These are phyloP conservation scores for Sphaerulina populicola DNA, from an alignment of 2,329 filamentous ascomycete genomes.

Conservation along the genomic window DNA sequence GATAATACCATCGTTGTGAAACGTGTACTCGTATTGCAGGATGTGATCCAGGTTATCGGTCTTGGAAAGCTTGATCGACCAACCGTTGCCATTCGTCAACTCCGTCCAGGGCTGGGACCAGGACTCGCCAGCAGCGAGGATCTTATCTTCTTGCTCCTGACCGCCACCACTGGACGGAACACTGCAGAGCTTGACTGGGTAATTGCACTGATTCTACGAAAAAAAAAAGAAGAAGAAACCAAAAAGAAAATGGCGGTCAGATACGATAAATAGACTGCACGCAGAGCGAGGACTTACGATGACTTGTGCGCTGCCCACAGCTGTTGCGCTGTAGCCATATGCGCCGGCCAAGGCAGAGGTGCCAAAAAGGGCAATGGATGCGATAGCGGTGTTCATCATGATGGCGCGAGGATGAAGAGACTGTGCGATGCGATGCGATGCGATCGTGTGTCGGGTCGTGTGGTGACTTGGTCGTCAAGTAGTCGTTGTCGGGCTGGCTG, in stretches of 20 bases:
- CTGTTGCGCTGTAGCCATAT: constrained; percentile 12
- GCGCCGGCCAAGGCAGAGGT: constrained; percentile 14
- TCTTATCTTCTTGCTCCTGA: constrained; percentile 23
- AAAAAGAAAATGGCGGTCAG: not conserved
- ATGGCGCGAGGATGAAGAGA: constrained; percentile 6
- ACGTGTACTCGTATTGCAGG: constrained; percentile 35
- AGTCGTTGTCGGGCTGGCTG: no score
- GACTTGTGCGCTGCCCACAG: constrained; percentile 27
- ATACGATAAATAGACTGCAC: not conserved
- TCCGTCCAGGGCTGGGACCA: constrained; percentile 32
- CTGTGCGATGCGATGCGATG: constrained; percentile 5
- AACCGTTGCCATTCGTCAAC: constrained; percentile 31
- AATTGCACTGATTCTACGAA: constrained; percentile 27
- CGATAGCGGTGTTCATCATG: constrained; percentile 22
- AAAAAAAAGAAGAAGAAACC: no score
- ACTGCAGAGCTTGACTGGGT: constrained; percentile 28
- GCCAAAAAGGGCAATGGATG: constrained; percentile 23
- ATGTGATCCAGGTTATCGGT: constrained; percentile 24
- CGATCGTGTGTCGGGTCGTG: constrained; percentile 1
- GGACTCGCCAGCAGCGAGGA: constrained; percentile 21
- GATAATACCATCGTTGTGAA: constrained; percentile 31
- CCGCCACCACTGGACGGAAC: constrained; percentile 27
- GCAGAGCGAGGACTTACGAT: constrained; percentile 4
- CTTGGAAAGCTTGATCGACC: constrained; percentile 36
- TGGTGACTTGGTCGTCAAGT: constrained; percentile 1